Evolutionary conservation across 2,329 filamentous ascomycete species (phyloP).

Genomic region (Myrmaecium sp.): DNA sequence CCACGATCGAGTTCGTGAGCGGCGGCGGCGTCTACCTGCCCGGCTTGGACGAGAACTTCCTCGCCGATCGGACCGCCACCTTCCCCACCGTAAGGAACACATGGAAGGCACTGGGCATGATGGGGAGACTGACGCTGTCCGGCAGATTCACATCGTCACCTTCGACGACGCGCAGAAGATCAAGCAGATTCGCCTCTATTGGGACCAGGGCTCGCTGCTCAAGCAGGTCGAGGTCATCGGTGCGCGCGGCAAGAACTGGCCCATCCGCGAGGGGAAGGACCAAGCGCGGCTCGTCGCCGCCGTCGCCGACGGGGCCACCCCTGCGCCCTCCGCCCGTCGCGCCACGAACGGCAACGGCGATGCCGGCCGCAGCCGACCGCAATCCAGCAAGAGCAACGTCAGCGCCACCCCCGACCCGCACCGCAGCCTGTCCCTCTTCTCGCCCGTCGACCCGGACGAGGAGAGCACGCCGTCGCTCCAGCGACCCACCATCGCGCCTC

Average conservation of each 20-base stretch:
- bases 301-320: slow-evolving; percentile 33
- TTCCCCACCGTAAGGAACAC: slow-evolving; percentile 55
- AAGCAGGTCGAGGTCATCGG: slow-evolving; percentile 93
- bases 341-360: slow-evolving; percentile 17
- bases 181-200: slow-evolving; percentile 70
- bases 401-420: slow-evolving; percentile 31
- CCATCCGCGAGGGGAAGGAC: slow-evolving; percentile 72
- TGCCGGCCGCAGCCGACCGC: slow-evolving; percentile 20
- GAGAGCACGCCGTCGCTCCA: slow-evolving; percentile 29
- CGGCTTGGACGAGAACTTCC: slow-evolving; percentile 82
- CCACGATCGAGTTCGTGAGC: slow-evolving; percentile 61
- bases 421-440: slow-evolving; percentile 59
- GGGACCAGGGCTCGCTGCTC: slow-evolving; percentile 87
- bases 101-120: too few species aligned
- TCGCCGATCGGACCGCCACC: slow-evolving; percentile 63
- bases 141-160: slow-evolving; percentile 55
- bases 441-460: slow-evolving; percentile 46
- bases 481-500: slow-evolving; percentile 40
- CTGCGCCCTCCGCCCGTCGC: slow-evolving; percentile 16
- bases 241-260: slow-evolving; percentile 81
- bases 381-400: slow-evolving; percentile 17
- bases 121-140: too few species aligned
- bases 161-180: slow-evolving; percentile 69
- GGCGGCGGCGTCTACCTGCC: slow-evolving; percentile 79
- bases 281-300: slow-evolving; percentile 61